These are phyloP conservation scores for Irpex sp. DNA, from an alignment of 1,284 basidiomycete species.

Conservation along the genomic window DNA sequence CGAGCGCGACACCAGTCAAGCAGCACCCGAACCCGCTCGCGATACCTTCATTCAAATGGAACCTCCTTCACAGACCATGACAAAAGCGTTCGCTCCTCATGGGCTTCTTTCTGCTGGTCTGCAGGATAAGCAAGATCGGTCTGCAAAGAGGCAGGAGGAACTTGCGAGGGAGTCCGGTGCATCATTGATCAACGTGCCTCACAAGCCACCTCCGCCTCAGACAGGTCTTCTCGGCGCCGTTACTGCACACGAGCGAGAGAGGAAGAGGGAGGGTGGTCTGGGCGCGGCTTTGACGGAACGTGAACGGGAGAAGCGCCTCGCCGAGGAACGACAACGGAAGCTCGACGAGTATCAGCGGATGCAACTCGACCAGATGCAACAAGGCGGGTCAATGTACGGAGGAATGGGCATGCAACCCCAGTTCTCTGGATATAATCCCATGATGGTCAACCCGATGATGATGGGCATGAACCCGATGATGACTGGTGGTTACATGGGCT, in stretches of 20 bases:
- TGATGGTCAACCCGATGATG: conserved; percentile 53
- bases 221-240: conserved; percentile 95
- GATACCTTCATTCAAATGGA: conserved; percentile 87
- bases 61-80: conserved; percentile 69
- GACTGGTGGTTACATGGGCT: conserved; percentile 40
- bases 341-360: conserved; percentile 87
- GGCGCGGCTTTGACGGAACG: conserved; percentile 94
- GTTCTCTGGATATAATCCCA: conserved; percentile 47
- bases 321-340: conserved; percentile 89
- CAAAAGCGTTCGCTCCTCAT: conserved; percentile 91
- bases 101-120: conserved; percentile 93
- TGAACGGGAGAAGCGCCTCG: conserved; percentile 86
- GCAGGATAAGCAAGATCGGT: conserved; percentile 93
- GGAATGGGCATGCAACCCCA: conserved; percentile 25
- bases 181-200: conserved; percentile 89
- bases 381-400: conserved; percentile 70
- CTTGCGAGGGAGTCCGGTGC: conserved; percentile 86
- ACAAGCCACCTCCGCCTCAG: conserved; percentile 93
- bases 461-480: conserved; percentile 51
- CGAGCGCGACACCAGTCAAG: conserved; percentile 58
- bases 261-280: conserved; percentile 91
- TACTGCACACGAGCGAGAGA: conserved; percentile 90
- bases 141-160: conserved; percentile 93
- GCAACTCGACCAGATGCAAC: conserved; percentile 85
- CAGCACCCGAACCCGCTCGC: conserved; percentile 32